A percentile compares a stretch with the other conserved stretches of the same genome.
phyloP scores from a whole-genome alignment of 179 eudicot genomes.

The Beta macrorhiza region DNA sequence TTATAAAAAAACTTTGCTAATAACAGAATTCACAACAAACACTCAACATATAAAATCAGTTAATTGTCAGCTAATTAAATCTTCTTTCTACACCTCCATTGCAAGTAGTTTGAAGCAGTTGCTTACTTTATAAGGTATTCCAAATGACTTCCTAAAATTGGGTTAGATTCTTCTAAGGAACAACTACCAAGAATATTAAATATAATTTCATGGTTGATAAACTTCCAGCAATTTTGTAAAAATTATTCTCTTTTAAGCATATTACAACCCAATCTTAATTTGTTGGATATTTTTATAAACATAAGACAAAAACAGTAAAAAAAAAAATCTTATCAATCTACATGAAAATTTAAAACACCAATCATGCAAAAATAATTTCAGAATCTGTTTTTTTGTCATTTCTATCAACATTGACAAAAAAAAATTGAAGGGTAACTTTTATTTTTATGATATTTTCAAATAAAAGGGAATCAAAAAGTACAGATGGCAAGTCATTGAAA shows the following conservation, averaged over 20 bases:
- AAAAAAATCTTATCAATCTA: not conserved
- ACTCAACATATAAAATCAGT: slow-evolving; percentile 16
- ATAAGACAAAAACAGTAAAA: slow-evolving; percentile 5
- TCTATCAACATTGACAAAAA: not conserved
- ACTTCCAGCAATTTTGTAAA: not conserved
- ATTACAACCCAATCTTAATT: not conserved
- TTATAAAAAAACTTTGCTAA: not conserved
- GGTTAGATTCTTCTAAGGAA: slow-evolving; percentile 30
- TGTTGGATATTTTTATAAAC: slow-evolving; percentile 4
- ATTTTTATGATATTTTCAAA: not conserved
- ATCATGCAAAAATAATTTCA: not conserved
- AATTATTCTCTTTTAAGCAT: not conserved
- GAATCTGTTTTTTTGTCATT: slow-evolving; percentile 1
- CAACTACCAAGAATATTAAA: not conserved
- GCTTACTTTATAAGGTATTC: slow-evolving; percentile 27
- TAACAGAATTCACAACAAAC: slow-evolving; percentile 15
- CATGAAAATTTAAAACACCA: not conserved
- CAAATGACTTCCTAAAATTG: slow-evolving; percentile 17
- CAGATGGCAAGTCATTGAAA: slow-evolving; percentile 19
- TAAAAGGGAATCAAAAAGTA: slow-evolving; percentile 3
- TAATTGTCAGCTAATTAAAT: slow-evolving; percentile 12
- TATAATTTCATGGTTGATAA: not conserved
- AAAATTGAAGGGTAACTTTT: not conserved
- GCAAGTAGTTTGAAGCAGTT: slow-evolving; percentile 19
- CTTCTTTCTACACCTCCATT: slow-evolving; percentile 10